Conservation (phyloP, 176 grass and related monocot species). For the Alopecurus myosuroides region DNA sequence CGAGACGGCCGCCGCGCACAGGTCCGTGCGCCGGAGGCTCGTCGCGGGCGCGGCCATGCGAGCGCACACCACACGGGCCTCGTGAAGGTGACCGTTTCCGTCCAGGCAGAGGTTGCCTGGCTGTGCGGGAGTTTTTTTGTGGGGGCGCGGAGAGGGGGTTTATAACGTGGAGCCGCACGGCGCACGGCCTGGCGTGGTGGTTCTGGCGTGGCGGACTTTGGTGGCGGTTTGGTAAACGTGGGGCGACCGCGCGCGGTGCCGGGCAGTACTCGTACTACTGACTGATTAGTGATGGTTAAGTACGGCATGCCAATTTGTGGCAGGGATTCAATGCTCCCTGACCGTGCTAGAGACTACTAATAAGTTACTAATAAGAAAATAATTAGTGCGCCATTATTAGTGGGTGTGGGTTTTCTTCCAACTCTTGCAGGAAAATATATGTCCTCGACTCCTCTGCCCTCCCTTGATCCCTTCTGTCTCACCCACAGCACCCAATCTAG, state of each 20-base stretch:
- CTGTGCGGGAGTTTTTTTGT: not conserved
- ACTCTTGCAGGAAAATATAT: too few species aligned
- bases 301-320: constrained; percentile 16
- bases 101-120: constrained; percentile 12
- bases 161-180: constrained; percentile 2
- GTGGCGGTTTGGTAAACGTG: constrained; percentile 27
- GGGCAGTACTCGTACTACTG: too few species aligned
- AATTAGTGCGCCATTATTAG: not conserved
- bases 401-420: not conserved
- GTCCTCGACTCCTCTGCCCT: too few species aligned
- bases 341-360: not conserved
- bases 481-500: too few species aligned
- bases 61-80: not conserved
- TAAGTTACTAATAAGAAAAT: not conserved
- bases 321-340: not conserved
- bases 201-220: constrained; percentile 28
- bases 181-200: constrained; percentile 26
- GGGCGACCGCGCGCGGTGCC: not conserved
- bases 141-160: not conserved
- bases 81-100: not conserved
- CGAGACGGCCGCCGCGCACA: constrained; percentile 29
- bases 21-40: constrained; percentile 17
- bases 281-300: constrained; percentile 3
- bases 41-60: not conserved
- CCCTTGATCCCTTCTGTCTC: too few species aligned